Percentiles rank a stretch among this genome's conserved stretches.
phyloP scores from a whole-genome alignment of 306 rosid species.

The Herpetospermum pedunculosum region DNA sequence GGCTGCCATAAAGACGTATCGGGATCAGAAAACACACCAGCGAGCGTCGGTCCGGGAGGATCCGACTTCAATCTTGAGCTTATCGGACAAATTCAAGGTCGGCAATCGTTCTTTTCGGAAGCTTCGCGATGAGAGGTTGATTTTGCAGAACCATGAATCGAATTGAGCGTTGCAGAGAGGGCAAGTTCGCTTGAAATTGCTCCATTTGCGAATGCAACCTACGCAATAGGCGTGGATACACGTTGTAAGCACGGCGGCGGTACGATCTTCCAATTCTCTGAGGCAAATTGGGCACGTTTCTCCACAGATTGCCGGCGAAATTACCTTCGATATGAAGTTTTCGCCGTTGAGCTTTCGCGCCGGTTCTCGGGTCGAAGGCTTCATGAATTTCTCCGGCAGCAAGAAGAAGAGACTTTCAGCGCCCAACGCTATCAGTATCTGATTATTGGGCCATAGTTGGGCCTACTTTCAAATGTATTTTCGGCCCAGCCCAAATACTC shows the following conservation, averaged over 20 bases:
- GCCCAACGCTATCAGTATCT: not conserved
- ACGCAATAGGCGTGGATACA: conserved; percentile 45
- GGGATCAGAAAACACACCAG: conserved; percentile 11
- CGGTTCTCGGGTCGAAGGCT: conserved; percentile 1
- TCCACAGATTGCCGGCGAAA: conserved; percentile 32
- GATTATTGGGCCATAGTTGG: not conserved
- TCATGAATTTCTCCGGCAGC: not conserved
- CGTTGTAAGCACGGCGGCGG: conserved; percentile 27
- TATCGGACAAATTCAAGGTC: not conserved
- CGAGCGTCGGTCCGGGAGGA: not conserved
- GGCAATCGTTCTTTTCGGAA: conserved; percentile 27
- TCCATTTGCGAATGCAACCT: conserved; percentile 45
- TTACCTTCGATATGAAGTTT: conserved; percentile 23
- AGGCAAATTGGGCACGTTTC: conserved; percentile 39
- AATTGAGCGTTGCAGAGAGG: conserved; percentile 52
- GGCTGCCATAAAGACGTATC: not conserved
- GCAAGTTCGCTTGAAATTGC: conserved; percentile 33
- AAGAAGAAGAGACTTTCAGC: not conserved
- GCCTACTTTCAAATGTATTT: not conserved
- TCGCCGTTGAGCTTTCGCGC: conserved; percentile 10
- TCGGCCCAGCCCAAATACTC: not conserved
- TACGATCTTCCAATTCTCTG: conserved; percentile 14
- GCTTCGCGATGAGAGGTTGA: conserved; percentile 20
- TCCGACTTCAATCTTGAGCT: conserved; percentile 2
- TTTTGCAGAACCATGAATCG: conserved; percentile 31